Base-by-base conservation (phyloP, 2,329 filamentous ascomycete genomes). In the Shiraia bambusicola region DNA sequence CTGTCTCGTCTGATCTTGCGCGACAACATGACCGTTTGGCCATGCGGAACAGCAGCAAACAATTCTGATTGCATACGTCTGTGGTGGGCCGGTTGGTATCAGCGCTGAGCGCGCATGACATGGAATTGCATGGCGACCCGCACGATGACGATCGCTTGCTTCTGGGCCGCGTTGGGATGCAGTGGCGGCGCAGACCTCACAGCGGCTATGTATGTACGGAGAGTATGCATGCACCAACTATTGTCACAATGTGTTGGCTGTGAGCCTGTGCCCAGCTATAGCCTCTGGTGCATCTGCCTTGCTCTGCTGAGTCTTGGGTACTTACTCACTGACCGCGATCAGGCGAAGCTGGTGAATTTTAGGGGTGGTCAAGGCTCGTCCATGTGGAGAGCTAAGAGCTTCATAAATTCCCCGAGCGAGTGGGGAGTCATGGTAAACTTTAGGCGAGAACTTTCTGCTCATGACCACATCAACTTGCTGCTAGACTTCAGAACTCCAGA, bases 161-260 rank as follows among this genome's bases (percentile, higher is more conserved):
- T 52, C 35, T 14, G 24, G 24, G 42, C 39, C 52, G 51, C 50
- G 44, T 45, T 39, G 14, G 28, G 34, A 46, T 57, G 55, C 55
- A 58, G 49, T 49, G 41, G 37, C 36, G 42, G 31, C 27, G 45
- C 31, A 25, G 29, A 43, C 31, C 33, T 45, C 40, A 44, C 47
- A 37, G 56, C 56, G 56, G 52, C 44, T 59, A 58, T 45, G 49
- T 56, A 57, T 45, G 55, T 49, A n/a, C n/a, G n/a, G n/a, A n/a
- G n/a, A n/a, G n/a, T n/a, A n/a, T n/a, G n/a, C n/a, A 42, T 24
- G 19, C 25, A 54, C 57, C 54, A 54, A 48, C 42, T 38, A 19
- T 41, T 17, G 41, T 59, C 56, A 59, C 56, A 58, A 49, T 56
- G 53, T 41, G 51, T 37, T 52, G 50, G 45, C 48, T 32, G 33